These are phyloP conservation scores for Reutealis trisperma DNA, from an alignment of 345 rosid species.

Conservation along the genomic window DNA sequence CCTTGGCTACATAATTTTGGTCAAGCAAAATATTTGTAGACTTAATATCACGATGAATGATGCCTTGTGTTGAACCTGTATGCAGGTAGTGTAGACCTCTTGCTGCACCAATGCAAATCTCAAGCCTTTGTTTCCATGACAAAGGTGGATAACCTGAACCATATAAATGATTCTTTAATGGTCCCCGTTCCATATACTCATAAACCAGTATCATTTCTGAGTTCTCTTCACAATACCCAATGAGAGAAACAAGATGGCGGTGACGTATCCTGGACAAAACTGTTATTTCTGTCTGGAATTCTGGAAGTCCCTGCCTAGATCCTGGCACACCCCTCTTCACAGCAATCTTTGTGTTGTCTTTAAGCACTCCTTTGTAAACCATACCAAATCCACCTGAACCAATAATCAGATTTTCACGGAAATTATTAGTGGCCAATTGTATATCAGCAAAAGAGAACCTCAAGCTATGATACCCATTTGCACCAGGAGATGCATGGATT, in stretches of 20 bases:
- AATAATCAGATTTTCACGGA: slow-evolving; percentile 63
- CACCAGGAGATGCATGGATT: slow-evolving; percentile 52
- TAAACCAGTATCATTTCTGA: slow-evolving; percentile 93
- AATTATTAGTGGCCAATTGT: slow-evolving; percentile 70
- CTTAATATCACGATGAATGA: slow-evolving; percentile 95
- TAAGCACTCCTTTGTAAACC: slow-evolving; percentile 84
- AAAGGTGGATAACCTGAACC: slow-evolving; percentile 60
- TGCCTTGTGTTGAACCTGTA: slow-evolving; percentile 90
- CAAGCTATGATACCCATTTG: slow-evolving; percentile 62
- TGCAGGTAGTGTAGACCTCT: slow-evolving; percentile 96
- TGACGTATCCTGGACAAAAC: slow-evolving; percentile 84
- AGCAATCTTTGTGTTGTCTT: slow-evolving; percentile 76
- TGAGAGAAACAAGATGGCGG: slow-evolving; percentile 88
- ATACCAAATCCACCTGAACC: slow-evolving; percentile 96
- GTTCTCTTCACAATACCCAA: slow-evolving; percentile 92
- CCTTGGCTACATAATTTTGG: slow-evolving; percentile 62
- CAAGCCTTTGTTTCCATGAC: slow-evolving; percentile 93
- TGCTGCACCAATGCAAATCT: slow-evolving; percentile 88
- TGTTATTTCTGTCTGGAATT: slow-evolving; percentile 85
- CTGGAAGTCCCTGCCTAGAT: slow-evolving; percentile 94
- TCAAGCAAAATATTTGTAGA: slow-evolving; percentile 90
- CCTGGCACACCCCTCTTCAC: slow-evolving; percentile 91
- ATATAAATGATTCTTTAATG: slow-evolving; percentile 79
- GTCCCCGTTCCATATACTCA: slow-evolving; percentile 95
- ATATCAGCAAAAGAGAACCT: slow-evolving; percentile 76